Conservation (phyloP, 78 protist genomes). For the Tieghemostelium lacteum region DNA sequence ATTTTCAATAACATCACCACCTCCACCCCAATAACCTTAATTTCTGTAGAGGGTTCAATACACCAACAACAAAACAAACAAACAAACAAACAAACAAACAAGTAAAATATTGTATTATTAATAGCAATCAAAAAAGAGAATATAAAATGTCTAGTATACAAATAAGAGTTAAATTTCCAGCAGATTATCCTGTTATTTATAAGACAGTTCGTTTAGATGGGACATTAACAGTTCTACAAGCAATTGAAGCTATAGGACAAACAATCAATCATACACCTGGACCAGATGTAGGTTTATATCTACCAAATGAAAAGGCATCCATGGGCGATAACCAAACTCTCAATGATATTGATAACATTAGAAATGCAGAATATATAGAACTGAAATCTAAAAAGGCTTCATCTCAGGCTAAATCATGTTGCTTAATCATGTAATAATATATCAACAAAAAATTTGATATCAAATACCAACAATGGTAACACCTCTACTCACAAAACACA, state of each 20-base stretch:
- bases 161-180: slow-evolving; percentile 72
- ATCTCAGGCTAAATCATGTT: background rate
- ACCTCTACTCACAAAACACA: too few species aligned
- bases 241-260: slow-evolving; percentile 48
- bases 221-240: slow-evolving; percentile 60
- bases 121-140: background rate
- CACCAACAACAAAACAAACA: too few species aligned
- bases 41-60: too few species aligned
- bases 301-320: slow-evolving; percentile 28
- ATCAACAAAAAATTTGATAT: background rate
- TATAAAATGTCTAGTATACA: slow-evolving; percentile 9
- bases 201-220: slow-evolving; percentile 52
- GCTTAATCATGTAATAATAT: slow-evolving; percentile 17
- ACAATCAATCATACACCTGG: slow-evolving; percentile 53
- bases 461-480: background rate
- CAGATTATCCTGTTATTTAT: slow-evolving; percentile 62
- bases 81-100: too few species aligned
- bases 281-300: slow-evolving; percentile 61
- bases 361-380: slow-evolving; percentile 31
- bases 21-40: too few species aligned
- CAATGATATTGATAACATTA: slow-evolving; percentile 6
- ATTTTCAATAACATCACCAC: too few species aligned
- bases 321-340: slow-evolving; percentile 14
- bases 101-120: background rate
- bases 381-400: slow-evolving; percentile 16